Conservation (phyloP, 441 rosid species). For the Pelargonium cotyledonis region DNA sequence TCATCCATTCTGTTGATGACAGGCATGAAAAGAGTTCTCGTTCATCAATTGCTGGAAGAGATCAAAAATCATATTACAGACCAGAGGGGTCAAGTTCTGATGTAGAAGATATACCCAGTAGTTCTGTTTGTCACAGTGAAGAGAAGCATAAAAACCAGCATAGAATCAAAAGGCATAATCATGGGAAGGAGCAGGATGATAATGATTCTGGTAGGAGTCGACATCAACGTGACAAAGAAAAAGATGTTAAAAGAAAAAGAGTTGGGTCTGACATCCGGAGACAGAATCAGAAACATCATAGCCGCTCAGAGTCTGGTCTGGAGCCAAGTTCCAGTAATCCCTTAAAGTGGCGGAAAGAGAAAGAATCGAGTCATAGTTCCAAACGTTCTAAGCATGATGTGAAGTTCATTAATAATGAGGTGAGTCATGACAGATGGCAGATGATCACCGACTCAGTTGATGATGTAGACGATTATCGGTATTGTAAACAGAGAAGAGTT, state of each 20-base stretch:
- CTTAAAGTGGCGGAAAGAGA: constrained; percentile 17
- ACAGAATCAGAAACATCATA: constrained; percentile 22
- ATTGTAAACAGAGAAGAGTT: constrained; percentile 24
- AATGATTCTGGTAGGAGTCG: constrained; percentile 30
- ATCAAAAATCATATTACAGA: constrained; percentile 15
- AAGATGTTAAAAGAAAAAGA: constrained; percentile 25
- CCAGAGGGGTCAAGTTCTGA: constrained; percentile 35
- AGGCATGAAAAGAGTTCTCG: constrained; percentile 19
- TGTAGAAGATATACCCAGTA: constrained; percentile 33
- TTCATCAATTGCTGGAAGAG: constrained; percentile 17
- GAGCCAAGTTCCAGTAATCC: constrained; percentile 17
- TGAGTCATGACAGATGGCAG: constrained; percentile 36
- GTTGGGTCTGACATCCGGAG: constrained; percentile 19
- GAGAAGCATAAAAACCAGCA: constrained; percentile 24
- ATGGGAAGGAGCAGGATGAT: constrained; percentile 21
- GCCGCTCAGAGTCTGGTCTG: constrained; percentile 18
- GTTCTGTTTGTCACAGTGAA: constrained; percentile 23
- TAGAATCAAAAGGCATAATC: constrained; percentile 20
- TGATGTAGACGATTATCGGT: constrained; percentile 23
- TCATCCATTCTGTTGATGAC: constrained; percentile 15
- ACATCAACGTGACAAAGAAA: constrained; percentile 21
- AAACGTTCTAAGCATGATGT: constrained; percentile 25
- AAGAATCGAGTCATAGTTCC: constrained; percentile 24
- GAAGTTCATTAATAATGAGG: constrained; percentile 19
- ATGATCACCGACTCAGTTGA: constrained; percentile 30